phyloP scores from a whole-genome alignment of 73 alveolate species.

The Paramecium sonneborni region DNA sequence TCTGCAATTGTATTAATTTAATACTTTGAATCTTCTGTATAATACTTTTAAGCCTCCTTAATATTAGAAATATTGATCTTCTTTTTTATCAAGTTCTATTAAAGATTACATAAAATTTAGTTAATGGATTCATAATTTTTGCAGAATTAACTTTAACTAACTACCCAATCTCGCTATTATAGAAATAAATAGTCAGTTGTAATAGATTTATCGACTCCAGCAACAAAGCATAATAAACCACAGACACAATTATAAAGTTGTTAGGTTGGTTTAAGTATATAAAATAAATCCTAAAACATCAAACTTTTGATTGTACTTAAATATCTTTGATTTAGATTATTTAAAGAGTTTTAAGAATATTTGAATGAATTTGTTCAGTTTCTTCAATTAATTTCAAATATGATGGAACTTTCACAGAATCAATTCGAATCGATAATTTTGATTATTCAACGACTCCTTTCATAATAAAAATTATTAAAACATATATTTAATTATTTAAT shows the following conservation, averaged over 20 bases:
- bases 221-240: slow-evolving; percentile 11
- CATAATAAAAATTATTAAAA: background rate
- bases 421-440: background rate
- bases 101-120: background rate
- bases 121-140: background rate
- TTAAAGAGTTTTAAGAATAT: background rate
- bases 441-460: background rate
- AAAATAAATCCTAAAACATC: background rate
- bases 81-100: background rate
- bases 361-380: background rate
- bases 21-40: background rate
- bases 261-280: slow-evolving; percentile 11
- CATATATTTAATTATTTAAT: background rate
- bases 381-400: background rate
- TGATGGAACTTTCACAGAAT: background rate
- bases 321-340: background rate
- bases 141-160: background rate
- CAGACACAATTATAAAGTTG: slow-evolving; percentile 12
- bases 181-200: slow-evolving; percentile 17
- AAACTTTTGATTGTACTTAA: background rate
- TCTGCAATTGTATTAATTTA: background rate
- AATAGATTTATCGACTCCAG: slow-evolving; percentile 34
- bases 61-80: background rate
- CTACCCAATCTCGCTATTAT: background rate
- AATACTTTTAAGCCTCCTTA: background rate